Conservation (phyloP, 1,284 basidiomycete species). For the Neolentinus lepideus region DNA sequence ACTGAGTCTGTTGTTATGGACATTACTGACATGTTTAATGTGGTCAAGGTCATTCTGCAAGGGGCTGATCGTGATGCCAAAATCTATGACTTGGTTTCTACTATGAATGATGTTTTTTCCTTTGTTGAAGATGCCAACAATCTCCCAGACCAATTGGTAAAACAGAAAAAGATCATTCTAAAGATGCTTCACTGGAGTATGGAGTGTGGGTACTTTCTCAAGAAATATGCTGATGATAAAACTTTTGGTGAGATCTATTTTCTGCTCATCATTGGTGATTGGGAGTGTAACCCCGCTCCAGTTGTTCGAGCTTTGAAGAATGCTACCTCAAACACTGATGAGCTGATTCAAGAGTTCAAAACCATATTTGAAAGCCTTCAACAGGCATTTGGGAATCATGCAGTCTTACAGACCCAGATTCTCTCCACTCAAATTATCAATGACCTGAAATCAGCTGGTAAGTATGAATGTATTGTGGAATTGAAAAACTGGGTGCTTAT, state of each 20-base stretch:
- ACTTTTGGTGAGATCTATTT: slow-evolving; percentile 3
- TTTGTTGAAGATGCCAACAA: slow-evolving; percentile 8
- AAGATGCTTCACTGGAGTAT: slow-evolving; percentile 8
- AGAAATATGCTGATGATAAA: slow-evolving; percentile 7
- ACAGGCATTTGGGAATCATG: slow-evolving; percentile 4
- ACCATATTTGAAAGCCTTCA: slow-evolving; percentile 7
- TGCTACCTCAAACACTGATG: slow-evolving; percentile 3
- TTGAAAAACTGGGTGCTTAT: neutral
- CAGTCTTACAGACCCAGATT: slow-evolving; percentile 5
- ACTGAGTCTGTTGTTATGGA: neutral
- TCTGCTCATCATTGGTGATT: neutral
- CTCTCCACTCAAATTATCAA: slow-evolving; percentile 9
- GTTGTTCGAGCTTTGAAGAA: neutral
- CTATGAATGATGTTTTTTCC: slow-evolving; percentile 9
- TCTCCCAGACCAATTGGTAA: slow-evolving; percentile 2
- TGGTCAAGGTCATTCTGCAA: slow-evolving; percentile 5
- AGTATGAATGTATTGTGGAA: neutral
- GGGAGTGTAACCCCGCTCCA: neutral
- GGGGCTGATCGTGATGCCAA: slow-evolving; percentile 7
- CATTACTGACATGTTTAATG: neutral
- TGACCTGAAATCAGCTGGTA: slow-evolving; percentile 8
- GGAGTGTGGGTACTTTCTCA: slow-evolving; percentile 15
- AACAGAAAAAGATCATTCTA: slow-evolving; percentile 5
- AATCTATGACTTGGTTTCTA: slow-evolving; percentile 9
- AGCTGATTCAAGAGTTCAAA: slow-evolving; percentile 5